These are phyloP conservation scores for Plectosphaerella plurivora DNA, from an alignment of 2,329 filamentous ascomycete species.

Conservation along the genomic window DNA sequence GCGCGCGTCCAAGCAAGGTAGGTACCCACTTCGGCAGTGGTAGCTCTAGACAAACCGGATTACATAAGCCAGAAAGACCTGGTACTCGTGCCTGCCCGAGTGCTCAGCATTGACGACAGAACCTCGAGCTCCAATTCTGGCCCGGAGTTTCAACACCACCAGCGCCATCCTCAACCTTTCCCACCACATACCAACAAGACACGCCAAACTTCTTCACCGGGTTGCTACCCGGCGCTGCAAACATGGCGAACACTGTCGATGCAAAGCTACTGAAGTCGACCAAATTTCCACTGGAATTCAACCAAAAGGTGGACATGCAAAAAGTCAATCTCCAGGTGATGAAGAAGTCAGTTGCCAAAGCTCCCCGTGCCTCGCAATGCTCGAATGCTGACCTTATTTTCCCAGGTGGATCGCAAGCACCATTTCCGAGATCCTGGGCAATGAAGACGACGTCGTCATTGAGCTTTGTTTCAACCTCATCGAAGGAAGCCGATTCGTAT, in stretches of 20 bases:
- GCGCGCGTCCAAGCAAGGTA: too few species aligned
- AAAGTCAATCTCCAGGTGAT: conserved; percentile 98
- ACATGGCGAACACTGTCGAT: conserved; percentile 80
- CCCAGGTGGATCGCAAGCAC: conserved; percentile 86
- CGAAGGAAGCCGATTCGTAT: conserved; percentile 72
- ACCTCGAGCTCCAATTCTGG: too few species aligned
- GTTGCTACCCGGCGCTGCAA: conserved; percentile 14
- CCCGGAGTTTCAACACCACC: background rate
- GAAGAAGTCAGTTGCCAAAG: conserved; percentile 65
- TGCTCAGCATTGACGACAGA: too few species aligned
- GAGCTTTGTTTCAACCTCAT: conserved; percentile 70
- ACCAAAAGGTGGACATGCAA: conserved; percentile 90
- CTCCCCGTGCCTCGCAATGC: background rate
- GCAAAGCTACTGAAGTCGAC: conserved; percentile 85
- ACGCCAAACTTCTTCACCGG: conserved; percentile 18
- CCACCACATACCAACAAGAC: conserved; percentile 8
- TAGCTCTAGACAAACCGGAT: too few species aligned
- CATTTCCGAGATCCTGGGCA: conserved; percentile 83
- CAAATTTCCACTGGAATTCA: conserved; percentile 92
- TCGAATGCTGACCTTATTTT: conserved; percentile 5
- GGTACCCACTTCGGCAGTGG: too few species aligned
- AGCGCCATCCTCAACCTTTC: background rate
- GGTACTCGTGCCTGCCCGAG: too few species aligned
- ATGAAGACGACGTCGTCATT: conserved; percentile 92
- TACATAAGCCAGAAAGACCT: too few species aligned